Conservation (phyloP, 495 filamentous ascomycete species). For the Xanthoparmelia taractica region DNA sequence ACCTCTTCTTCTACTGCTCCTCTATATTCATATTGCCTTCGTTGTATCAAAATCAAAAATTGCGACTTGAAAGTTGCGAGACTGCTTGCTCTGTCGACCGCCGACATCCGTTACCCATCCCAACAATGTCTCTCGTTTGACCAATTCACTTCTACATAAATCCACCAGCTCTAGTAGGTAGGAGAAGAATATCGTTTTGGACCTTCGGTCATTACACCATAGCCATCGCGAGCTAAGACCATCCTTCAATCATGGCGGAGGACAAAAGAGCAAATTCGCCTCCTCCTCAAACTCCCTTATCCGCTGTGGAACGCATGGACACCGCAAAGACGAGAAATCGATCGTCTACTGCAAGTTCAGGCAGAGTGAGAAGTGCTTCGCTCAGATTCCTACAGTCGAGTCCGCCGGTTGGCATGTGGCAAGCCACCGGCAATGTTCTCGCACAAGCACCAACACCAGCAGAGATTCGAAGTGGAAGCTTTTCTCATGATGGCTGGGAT, state of each 20-base stretch:
- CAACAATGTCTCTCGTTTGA: neutral
- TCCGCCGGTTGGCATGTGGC: constrained; percentile 46
- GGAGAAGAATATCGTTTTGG: too few species aligned
- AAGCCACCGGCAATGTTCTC: constrained; percentile 39
- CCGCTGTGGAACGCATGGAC: neutral
- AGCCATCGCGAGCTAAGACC: neutral
- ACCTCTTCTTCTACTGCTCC: neutral
- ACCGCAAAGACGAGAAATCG: constrained; percentile 9
- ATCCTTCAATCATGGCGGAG: neutral
- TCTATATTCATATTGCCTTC: neutral
- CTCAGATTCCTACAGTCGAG: constrained; percentile 40
- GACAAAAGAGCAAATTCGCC: neutral
- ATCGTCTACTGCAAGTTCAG: constrained; percentile 22
- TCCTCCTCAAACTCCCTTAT: neutral
- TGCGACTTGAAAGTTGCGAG: neutral
- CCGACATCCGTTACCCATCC: neutral
- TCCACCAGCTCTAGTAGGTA: neutral
- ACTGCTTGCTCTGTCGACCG: neutral
- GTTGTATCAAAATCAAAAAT: neutral
- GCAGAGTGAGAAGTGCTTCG: constrained; percentile 37
- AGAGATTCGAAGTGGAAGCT: constrained; percentile 38
- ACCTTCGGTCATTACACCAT: neutral
- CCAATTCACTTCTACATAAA: neutral
- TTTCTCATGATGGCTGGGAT: constrained; percentile 36
- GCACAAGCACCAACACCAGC: constrained; percentile 36